These are phyloP conservation scores for Diaporthe aspalathi DNA, from an alignment of 2,329 filamentous ascomycete species.

Conservation along the genomic window DNA sequence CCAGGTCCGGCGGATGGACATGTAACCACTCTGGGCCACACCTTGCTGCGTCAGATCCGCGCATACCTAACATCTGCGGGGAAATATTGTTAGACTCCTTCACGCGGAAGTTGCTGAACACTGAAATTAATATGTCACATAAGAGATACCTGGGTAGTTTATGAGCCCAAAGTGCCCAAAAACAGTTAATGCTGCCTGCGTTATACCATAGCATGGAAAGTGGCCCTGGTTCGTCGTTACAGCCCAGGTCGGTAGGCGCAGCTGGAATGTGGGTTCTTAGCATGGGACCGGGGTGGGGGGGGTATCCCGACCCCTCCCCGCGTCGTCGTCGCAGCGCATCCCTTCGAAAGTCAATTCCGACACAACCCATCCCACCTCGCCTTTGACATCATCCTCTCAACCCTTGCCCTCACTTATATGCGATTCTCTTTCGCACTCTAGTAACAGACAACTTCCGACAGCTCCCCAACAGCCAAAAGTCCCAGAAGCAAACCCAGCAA, in stretches of 20 bases:
- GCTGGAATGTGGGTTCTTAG: constrained; percentile 16
- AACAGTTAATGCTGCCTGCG: too few species aligned
- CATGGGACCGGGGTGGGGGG: background rate
- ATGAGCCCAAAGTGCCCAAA: too few species aligned
- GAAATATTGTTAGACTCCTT: too few species aligned
- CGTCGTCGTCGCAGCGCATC: background rate
- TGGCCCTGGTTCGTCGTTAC: background rate
- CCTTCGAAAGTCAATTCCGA: background rate
- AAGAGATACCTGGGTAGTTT: too few species aligned
- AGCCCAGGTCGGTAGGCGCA: background rate
- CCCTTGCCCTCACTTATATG: too few species aligned
- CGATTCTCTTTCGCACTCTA: background rate
- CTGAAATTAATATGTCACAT: too few species aligned
- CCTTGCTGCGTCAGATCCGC: background rate
- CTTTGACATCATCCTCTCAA: too few species aligned
- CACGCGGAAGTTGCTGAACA: too few species aligned
- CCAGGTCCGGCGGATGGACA: constrained; percentile 26
- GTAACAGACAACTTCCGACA: background rate
- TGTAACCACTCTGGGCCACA: background rate
- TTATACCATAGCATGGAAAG: background rate
- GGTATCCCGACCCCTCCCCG: too few species aligned
- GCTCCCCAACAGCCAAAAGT: background rate
- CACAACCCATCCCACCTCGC: background rate
- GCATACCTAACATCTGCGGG: too few species aligned
- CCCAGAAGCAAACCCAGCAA: background rate